Evolutionary conservation across 2,329 filamentous ascomycete genomes (phyloP).

Genomic region (Pseudocercospora vitis): DNA sequence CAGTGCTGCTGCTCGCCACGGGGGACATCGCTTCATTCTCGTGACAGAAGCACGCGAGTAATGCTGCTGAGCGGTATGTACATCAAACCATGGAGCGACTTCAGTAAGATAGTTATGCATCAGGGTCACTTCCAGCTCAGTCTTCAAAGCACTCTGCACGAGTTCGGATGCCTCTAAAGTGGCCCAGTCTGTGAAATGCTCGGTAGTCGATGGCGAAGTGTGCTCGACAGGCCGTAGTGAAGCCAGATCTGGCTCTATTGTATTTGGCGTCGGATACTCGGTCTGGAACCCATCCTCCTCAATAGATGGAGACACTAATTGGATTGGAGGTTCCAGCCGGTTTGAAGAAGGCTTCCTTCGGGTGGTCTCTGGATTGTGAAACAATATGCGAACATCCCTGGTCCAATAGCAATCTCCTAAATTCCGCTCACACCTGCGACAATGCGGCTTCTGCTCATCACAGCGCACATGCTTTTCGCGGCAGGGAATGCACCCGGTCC

Average conservation of each 20-base stretch:
- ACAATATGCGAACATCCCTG: slow-evolving; percentile 17
- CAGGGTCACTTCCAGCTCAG: slow-evolving; percentile 15
- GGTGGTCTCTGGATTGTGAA: slow-evolving; percentile 13
- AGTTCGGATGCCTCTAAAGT: slow-evolving; percentile 18
- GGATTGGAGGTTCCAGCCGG: neutral
- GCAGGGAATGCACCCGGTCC: slow-evolving; percentile 21
- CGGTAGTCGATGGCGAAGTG: slow-evolving; percentile 10
- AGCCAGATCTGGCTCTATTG: slow-evolving; percentile 6
- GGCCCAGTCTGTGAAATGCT: slow-evolving; percentile 17
- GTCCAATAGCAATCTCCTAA: slow-evolving; percentile 16
- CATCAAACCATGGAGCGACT: slow-evolving; percentile 21
- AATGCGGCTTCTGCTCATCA: slow-evolving; percentile 18
- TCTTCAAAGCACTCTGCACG: slow-evolving; percentile 15
- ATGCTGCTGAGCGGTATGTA: slow-evolving; percentile 15
- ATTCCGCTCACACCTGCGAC: slow-evolving; percentile 16
- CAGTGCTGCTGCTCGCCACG: slow-evolving; percentile 20
- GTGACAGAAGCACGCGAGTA: slow-evolving; percentile 17
- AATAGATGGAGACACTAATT: neutral
- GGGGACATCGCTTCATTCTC: slow-evolving; percentile 19
- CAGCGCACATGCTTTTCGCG: slow-evolving; percentile 19
- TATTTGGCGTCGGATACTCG: slow-evolving; percentile 1
- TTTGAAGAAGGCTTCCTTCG: neutral
- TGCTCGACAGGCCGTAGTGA: slow-evolving; percentile 7
- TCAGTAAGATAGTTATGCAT: slow-evolving; percentile 22
- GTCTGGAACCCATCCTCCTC: slow-evolving; percentile 4